Conservation (phyloP, 352 stramenopile species). For the Phytophthora chlamydospora region DNA sequence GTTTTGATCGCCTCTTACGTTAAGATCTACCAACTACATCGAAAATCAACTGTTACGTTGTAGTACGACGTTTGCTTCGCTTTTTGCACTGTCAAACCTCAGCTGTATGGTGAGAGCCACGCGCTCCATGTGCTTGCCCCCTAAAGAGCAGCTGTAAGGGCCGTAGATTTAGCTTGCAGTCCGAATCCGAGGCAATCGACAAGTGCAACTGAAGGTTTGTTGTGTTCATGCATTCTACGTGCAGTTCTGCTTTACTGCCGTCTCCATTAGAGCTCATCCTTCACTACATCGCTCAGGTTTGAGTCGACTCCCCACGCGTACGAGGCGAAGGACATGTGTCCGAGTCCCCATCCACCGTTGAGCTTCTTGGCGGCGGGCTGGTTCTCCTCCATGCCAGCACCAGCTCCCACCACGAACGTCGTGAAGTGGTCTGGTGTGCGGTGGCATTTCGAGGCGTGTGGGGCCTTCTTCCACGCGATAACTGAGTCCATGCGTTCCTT, state of each 20-base stretch:
- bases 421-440: slow-evolving; percentile 57
- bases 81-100: too few species aligned
- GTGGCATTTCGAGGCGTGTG: slow-evolving; percentile 45
- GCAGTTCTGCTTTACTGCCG: too few species aligned
- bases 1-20: too few species aligned
- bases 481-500: slow-evolving; percentile 34
- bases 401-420: slow-evolving; percentile 53
- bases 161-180: too few species aligned
- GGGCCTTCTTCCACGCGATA: slow-evolving; percentile 44
- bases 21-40: not conserved
- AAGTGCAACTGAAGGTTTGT: not conserved
- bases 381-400: slow-evolving; percentile 50
- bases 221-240: not conserved
- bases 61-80: too few species aligned
- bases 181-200: too few species aligned
- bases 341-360: slow-evolving; percentile 39
- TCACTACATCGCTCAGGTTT: slow-evolving; percentile 30
- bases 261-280: slow-evolving; percentile 28
- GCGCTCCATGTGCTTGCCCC: too few species aligned
- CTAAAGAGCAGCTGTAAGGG: too few species aligned
- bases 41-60: not conserved
- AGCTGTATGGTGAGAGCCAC: too few species aligned
- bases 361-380: slow-evolving; percentile 36
- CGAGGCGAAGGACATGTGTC: slow-evolving; percentile 47
- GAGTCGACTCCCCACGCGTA: slow-evolving; percentile 45